Evolutionary conservation across 257 asterid genomes (phyloP).

Genomic region (Przewalskia tangutica): DNA sequence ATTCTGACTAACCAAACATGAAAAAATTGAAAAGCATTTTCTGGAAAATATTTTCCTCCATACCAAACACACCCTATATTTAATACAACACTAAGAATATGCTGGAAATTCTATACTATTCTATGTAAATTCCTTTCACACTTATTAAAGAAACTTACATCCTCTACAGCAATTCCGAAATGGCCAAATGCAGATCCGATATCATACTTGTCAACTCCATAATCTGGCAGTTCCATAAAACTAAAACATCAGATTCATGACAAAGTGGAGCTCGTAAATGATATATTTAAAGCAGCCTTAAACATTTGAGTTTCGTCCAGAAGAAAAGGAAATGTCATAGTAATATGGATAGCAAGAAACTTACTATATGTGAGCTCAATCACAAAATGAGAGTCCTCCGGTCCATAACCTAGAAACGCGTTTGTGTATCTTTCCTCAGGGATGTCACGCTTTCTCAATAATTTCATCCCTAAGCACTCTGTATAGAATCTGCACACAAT

Average conservation of each 20-base stretch:
- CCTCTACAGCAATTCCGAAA: conserved; percentile 93
- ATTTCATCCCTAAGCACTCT: conserved; percentile 94
- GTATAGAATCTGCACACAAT: conserved; percentile 74
- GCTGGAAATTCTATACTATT: background rate
- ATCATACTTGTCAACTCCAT: conserved; percentile 90
- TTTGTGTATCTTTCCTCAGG: conserved; percentile 94
- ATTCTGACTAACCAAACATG: too few species aligned
- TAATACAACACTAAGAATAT: background rate
- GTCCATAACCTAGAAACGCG: conserved; percentile 97
- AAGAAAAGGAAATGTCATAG: background rate
- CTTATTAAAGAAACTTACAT: conserved; percentile 45
- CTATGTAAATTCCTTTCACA: background rate
- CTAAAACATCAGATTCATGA: conserved; percentile 5
- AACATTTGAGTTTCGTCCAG: background rate
- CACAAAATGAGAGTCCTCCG: conserved; percentile 96
- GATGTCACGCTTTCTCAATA: conserved; percentile 84
- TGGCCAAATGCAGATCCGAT: conserved; percentile 92
- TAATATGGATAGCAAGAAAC: background rate
- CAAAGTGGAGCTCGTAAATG: background rate
- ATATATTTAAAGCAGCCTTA: background rate
- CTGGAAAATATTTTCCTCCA: too few species aligned
- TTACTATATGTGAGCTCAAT: conserved; percentile 95
- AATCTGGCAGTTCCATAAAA: conserved; percentile 45
- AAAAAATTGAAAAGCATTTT: too few species aligned
- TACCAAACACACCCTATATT: too few species aligned